Evolutionary conservation across 2,329 filamentous ascomycete genomes (phyloP).

Genomic region (Clonostachys rhizophaga): DNA sequence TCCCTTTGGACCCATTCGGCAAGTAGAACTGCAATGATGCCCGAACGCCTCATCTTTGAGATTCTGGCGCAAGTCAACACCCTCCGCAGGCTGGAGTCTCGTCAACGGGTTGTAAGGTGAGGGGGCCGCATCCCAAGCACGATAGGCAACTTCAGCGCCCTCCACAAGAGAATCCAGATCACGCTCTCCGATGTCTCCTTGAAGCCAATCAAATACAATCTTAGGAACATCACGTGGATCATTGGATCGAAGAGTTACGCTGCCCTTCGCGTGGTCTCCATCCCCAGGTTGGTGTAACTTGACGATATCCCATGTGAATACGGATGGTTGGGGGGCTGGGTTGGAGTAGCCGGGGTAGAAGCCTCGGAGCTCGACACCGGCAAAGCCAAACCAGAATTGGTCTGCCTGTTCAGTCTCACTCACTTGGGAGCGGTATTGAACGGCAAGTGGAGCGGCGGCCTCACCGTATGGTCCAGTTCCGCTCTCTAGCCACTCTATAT

Average conservation of each 20-base stretch:
- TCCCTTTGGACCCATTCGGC: slow-evolving; percentile 44
- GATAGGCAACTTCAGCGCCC: background rate
- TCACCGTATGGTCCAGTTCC: slow-evolving; percentile 21
- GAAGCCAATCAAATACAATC: slow-evolving; percentile 46
- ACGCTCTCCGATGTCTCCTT: background rate
- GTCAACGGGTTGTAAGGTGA: slow-evolving; percentile 27
- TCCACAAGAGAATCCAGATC: background rate
- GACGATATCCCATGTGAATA: slow-evolving; percentile 23
- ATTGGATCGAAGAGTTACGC: slow-evolving; percentile 50
- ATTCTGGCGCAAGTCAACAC: background rate
- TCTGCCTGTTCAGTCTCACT: slow-evolving; percentile 36
- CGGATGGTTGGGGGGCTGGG: too few species aligned
- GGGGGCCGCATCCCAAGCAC: background rate
- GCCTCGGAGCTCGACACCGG: slow-evolving; percentile 44
- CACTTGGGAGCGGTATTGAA: slow-evolving; percentile 20
- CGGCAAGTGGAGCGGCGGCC: slow-evolving; percentile 24
- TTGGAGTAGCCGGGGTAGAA: slow-evolving; percentile 45
- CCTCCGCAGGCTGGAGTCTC: slow-evolving; percentile 5
- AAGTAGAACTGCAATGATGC: background rate
- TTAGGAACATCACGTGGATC: slow-evolving; percentile 58
- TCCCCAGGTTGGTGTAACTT: slow-evolving; percentile 46
- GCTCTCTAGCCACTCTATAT: slow-evolving; percentile 20
- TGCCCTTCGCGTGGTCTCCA: slow-evolving; percentile 49
- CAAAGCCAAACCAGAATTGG: slow-evolving; percentile 48
- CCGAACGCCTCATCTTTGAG: background rate